phyloP scores from a whole-genome alignment of 306 rosid genomes.

The Astragalus membranaceus region DNA sequence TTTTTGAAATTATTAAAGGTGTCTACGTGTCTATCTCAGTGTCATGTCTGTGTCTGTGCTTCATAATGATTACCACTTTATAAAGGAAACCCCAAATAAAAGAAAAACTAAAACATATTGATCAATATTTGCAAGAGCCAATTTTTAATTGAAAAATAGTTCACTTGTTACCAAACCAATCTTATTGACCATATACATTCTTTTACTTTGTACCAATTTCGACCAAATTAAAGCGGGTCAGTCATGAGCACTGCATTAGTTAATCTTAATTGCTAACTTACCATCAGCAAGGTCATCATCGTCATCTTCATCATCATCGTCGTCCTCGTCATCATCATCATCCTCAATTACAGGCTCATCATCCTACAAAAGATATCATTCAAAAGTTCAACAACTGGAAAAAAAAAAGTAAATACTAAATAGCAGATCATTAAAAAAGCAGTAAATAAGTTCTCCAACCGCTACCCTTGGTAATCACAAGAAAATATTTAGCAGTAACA shows the following conservation, averaged over 20 bases:
- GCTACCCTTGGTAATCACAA: neutral
- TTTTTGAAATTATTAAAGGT: too few relatives aligned
- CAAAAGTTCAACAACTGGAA: neutral
- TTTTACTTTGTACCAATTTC: neutral
- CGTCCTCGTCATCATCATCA: slow-evolving; percentile 57
- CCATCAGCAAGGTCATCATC: slow-evolving; percentile 59
- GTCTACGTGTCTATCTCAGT: too few relatives aligned
- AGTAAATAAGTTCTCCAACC: neutral
- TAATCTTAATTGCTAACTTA: slow-evolving; percentile 20
- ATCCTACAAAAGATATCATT: slow-evolving; percentile 27
- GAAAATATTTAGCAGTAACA: neutral
- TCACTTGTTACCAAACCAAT: neutral
- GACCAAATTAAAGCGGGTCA: neutral
- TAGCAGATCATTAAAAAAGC: neutral
- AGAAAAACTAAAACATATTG: neutral
- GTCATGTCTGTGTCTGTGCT: too few relatives aligned
- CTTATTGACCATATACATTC: neutral
- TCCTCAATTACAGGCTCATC: slow-evolving; percentile 82
- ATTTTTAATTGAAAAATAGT: neutral
- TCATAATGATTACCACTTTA: neutral
- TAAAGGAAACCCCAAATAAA: neutral
- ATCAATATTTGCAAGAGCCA: neutral
- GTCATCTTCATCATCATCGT: slow-evolving; percentile 51
- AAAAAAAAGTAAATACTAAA: neutral
- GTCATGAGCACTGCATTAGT: neutral